phyloP scores from a whole-genome alignment of 2,329 filamentous ascomycete genomes.

The Emergomyces africanus region DNA sequence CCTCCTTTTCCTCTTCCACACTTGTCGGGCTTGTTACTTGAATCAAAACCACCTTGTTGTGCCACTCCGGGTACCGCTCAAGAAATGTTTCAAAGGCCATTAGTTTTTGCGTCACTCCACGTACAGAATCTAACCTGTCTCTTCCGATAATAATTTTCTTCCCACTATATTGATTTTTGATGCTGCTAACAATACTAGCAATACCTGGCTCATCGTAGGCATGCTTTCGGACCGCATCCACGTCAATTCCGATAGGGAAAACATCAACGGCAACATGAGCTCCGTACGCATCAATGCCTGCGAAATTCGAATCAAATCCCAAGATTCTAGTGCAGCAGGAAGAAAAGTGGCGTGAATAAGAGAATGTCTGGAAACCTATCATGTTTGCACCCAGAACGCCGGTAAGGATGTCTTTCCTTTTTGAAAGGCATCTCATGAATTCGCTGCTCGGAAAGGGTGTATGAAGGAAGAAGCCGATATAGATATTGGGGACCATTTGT shows the following conservation, averaged over 20 bases:
- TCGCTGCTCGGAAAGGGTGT: slow-evolving; percentile 93
- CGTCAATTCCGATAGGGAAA: slow-evolving; percentile 90
- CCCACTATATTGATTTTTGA: slow-evolving; percentile 67
- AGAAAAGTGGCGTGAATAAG: slow-evolving; percentile 87
- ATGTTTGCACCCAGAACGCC: slow-evolving; percentile 85
- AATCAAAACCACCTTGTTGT: slow-evolving; percentile 80
- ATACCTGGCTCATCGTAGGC: slow-evolving; percentile 61
- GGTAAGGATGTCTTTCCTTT: slow-evolving; percentile 79
- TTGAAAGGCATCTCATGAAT: slow-evolving; percentile 77
- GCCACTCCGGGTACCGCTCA: slow-evolving; percentile 82
- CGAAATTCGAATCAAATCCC: slow-evolving; percentile 74
- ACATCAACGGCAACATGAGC: slow-evolving; percentile 82
- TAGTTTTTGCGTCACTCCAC: slow-evolving; percentile 90
- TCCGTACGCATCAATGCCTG: slow-evolving; percentile 79
- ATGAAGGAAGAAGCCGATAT: slow-evolving; percentile 90
- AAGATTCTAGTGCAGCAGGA: slow-evolving; percentile 87
- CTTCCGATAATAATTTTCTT: slow-evolving; percentile 93
- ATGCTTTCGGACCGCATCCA: slow-evolving; percentile 58
- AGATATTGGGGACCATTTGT: slow-evolving; percentile 74
- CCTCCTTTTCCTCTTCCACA: slow-evolving; percentile 65
- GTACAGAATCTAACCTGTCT: slow-evolving; percentile 83
- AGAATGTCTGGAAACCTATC: slow-evolving; percentile 90
- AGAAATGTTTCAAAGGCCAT: slow-evolving; percentile 90
- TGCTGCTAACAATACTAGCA: slow-evolving; percentile 56
- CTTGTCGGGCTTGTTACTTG: slow-evolving; percentile 85